Conservation (phyloP, 2,329 filamentous ascomycete species). For the Aureobasidium sp. region DNA sequence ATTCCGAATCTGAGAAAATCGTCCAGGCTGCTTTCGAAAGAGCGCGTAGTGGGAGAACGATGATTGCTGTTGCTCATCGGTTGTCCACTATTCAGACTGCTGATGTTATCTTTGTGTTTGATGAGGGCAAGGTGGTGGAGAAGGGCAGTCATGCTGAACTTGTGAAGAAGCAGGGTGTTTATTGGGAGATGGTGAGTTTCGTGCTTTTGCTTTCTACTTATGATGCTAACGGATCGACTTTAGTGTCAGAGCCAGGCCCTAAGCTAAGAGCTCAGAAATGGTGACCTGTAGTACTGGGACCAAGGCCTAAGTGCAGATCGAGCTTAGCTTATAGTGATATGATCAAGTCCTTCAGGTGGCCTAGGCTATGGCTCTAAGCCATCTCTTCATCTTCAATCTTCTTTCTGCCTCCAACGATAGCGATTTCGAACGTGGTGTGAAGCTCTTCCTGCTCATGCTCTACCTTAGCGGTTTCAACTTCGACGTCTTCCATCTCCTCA, state of each 20-base stretch:
- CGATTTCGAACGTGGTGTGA: no score
- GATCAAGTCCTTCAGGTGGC: no score
- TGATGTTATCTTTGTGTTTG: constrained; percentile 38
- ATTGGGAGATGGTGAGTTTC: constrained; percentile 3
- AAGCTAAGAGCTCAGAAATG: not conserved
- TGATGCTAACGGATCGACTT: not conserved
- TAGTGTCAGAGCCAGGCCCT: not conserved
- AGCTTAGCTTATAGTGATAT: no score
- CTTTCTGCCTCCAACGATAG: no score
- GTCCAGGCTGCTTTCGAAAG: constrained; percentile 31
- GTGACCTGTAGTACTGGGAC: no score
- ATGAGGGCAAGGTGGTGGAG: constrained; percentile 40
- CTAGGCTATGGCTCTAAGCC: no score
- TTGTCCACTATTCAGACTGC: constrained; percentile 33
- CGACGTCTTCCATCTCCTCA: no score
- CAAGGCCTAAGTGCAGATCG: no score
- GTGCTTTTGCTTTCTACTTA: not conserved
- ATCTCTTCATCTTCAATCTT: no score
- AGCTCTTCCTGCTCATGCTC: no score
- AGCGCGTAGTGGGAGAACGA: constrained; percentile 27
- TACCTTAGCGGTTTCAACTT: not conserved
- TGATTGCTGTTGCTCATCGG: constrained; percentile 37
- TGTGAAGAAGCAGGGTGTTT: constrained; percentile 26
- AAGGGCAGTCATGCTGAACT: constrained; percentile 42
- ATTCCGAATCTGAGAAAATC: constrained; percentile 34